A percentile compares a stretch with the other conserved stretches of the same genome.
Conservation (phyloP, 2,329 filamentous ascomycete species). For the Trichophyton rubrum region DNA sequence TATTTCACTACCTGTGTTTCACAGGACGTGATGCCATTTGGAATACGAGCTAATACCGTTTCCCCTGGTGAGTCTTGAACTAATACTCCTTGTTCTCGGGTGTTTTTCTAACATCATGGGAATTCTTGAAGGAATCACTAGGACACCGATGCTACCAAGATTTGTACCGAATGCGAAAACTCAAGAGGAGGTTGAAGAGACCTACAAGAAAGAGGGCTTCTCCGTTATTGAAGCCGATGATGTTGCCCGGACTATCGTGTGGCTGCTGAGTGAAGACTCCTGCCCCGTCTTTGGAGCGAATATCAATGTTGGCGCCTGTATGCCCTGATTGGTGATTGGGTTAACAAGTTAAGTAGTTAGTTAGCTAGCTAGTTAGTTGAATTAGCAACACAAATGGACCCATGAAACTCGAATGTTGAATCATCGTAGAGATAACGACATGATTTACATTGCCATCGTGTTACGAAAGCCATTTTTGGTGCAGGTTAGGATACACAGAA, state of each 20-base stretch:
- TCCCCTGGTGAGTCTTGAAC: not conserved
- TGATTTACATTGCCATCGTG: no score
- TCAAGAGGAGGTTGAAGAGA: not conserved
- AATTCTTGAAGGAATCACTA: not conserved
- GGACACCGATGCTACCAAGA: not conserved
- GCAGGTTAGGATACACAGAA: no score
- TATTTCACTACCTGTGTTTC: conserved; percentile 1
- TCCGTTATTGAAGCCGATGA: not conserved
- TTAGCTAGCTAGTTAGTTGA: not conserved
- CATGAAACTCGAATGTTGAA: not conserved
- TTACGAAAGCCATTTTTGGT: no score
- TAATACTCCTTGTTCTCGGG: no score
- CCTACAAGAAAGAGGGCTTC: not conserved
- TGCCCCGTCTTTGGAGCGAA: not conserved
- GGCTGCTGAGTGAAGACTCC: not conserved
- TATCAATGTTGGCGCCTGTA: conserved; percentile 1
- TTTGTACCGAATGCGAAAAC: not conserved
- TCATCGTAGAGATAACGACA: no score
- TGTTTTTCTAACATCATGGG: not conserved
- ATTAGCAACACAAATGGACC: not conserved
- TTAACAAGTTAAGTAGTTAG: not conserved
- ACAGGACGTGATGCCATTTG: not conserved
- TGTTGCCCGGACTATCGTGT: not conserved
- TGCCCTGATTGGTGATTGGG: not conserved
- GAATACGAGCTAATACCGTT: not conserved